Percentiles rank a stretch among this genome's conserved stretches.
Conservation (phyloP, 2,329 filamentous ascomycete species). For the Diaporthe velutina region DNA sequence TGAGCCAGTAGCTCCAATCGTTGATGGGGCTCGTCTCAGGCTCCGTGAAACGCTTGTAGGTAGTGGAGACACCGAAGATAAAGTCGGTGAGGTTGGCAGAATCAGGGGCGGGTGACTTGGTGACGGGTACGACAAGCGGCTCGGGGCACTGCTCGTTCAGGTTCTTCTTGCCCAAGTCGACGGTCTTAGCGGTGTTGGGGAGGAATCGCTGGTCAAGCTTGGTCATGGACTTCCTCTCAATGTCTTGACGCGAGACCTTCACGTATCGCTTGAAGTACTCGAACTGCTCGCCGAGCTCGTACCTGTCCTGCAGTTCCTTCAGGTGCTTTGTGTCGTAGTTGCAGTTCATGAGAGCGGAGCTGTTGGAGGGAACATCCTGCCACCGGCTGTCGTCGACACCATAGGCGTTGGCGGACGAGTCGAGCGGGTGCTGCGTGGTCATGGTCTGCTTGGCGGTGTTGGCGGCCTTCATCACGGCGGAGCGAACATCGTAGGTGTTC, state of each 20-base stretch:
- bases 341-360: slow-evolving; percentile 64
- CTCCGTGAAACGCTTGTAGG: slow-evolving; percentile 66
- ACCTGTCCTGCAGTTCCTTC: slow-evolving; percentile 58
- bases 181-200: slow-evolving; percentile 58
- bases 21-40: slow-evolving; percentile 65
- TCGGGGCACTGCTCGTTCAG: slow-evolving; percentile 58
- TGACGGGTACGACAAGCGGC: slow-evolving; percentile 64
- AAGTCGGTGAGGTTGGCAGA: slow-evolving; percentile 68
- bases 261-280: slow-evolving; percentile 70
- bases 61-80: slow-evolving; percentile 71
- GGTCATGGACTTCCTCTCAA: slow-evolving; percentile 65
- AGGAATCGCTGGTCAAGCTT: slow-evolving; percentile 62
- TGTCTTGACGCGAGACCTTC: slow-evolving; percentile 62
- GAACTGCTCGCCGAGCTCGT: slow-evolving; percentile 62
- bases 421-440: slow-evolving; percentile 46
- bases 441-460: slow-evolving; percentile 49
- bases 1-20: slow-evolving; percentile 73
- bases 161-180: slow-evolving; percentile 60
- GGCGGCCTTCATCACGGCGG: slow-evolving; percentile 57
- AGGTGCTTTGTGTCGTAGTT: slow-evolving; percentile 62
- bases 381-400: slow-evolving; percentile 32
- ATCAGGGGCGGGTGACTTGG: slow-evolving; percentile 62
- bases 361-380: slow-evolving; percentile 44
- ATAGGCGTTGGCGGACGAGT: slow-evolving; percentile 59
- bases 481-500: slow-evolving; percentile 56